Percentiles rank a stretch among this genome's conserved stretches.
Evolutionary conservation across 495 filamentous ascomycete species (phyloP).

Genomic region (Penicillium samsonianum): DNA sequence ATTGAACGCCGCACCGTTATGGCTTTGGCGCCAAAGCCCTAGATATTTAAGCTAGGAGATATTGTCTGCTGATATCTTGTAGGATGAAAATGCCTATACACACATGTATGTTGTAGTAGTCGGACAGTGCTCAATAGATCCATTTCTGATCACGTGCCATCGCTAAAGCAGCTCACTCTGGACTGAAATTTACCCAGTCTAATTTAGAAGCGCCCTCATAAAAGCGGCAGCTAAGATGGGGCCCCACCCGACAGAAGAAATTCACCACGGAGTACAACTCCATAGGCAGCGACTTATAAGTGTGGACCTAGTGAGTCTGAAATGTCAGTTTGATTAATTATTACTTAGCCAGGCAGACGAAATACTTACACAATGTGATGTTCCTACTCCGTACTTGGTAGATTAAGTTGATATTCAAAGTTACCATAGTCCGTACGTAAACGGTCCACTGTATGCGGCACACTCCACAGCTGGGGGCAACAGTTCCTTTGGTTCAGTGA

Average conservation of each 20-base stretch:
- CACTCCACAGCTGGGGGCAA: slow-evolving; percentile 26
- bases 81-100: too few species aligned
- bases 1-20: too few species aligned
- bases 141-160: neutral
- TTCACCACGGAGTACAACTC: neutral
- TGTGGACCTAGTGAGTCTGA: neutral
- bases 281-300: neutral
- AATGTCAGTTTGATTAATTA: neutral
- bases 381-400: too few species aligned
- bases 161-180: too few species aligned
- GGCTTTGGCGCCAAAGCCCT: too few species aligned
- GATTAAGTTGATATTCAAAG: too few species aligned
- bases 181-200: neutral
- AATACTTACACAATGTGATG: neutral
- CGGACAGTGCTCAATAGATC: too few species aligned
- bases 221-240: neutral
- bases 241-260: neutral
- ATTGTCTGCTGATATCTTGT: too few species aligned
- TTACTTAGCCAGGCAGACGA: neutral
- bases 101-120: too few species aligned
- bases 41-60: too few species aligned
- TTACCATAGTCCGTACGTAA: neutral
- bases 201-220: neutral
- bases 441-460: neutral
- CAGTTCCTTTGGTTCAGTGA: slow-evolving; percentile 20